A percentile compares a stretch with the other conserved stretches of the same genome.
phyloP scores from a whole-genome alignment of 768 basidiomycete species.

The Russula abietina region DNA sequence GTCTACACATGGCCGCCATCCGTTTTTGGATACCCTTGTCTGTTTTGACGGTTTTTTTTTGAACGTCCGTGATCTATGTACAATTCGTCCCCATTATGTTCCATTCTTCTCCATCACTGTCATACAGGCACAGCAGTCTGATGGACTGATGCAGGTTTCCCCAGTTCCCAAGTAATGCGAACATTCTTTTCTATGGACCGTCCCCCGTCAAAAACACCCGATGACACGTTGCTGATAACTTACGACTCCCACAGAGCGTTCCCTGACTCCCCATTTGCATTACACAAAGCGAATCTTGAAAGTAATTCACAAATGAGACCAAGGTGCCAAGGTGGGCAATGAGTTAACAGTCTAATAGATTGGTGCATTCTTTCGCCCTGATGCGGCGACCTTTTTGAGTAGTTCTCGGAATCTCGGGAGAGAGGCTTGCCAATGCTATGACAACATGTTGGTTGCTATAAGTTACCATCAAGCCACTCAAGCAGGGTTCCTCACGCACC shows the following conservation, averaged over 20 bases:
- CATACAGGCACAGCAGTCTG: too few relatives aligned
- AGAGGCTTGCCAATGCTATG: conserved; percentile 29
- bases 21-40: too few relatives aligned
- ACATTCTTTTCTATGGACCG: too few relatives aligned
- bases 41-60: too few relatives aligned
- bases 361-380: neutral
- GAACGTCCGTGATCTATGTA: too few relatives aligned
- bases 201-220: too few relatives aligned
- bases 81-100: too few relatives aligned
- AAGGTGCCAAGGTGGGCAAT: conserved; percentile 5
- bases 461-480: conserved; percentile 27
- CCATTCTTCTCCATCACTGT: too few relatives aligned
- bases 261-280: neutral
- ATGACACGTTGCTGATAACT: too few relatives aligned
- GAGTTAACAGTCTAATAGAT: neutral
- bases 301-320: conserved; percentile 6
- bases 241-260: conserved; percentile 14
- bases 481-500: conserved; percentile 14
- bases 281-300: neutral
- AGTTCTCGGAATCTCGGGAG: conserved; percentile 59
- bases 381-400: conserved; percentile 22
- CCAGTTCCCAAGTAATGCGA: too few relatives aligned
- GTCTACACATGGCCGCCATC: too few relatives aligned
- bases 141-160: too few relatives aligned
- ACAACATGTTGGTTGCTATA: conserved; percentile 34